Base-by-base conservation (phyloP, 1,139 yeast genomes). In the Debaryomycetaceae sp. region DNA sequence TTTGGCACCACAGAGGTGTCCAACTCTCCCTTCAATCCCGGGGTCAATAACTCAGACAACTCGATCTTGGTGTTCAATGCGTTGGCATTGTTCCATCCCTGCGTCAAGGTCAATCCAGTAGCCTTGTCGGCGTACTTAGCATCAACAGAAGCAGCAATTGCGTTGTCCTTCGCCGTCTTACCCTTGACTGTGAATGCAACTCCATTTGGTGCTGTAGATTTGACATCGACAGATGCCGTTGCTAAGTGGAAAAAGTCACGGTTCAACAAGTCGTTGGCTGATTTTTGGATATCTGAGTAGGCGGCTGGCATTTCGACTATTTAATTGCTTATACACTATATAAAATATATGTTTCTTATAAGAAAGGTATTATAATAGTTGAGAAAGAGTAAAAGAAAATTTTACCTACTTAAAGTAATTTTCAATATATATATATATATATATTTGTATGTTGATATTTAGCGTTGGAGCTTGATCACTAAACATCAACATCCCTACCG, bases 41-140 rank as follows among this genome's bases (percentile, higher is more conserved):
- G 96, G 54, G 97, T 87, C 72, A 91, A 81, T 60, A 90, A 87
- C 71, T 91, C 96, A 53, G 85, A 81, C 64, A 93, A 80, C 78
- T 91, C 98, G 60, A 93, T 80, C 81, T 89, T 91, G 75, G 98
- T 88, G 78, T 83, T 87, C 66, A 93, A 78, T 55, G 87, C 80
- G 72, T 93, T 93, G 69, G 96, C 86, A 59, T 96, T 88, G 77
- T 90, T 85, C 97, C 98, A 91, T 63, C 97, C 96, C 78, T 93
- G 98, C 58, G 97, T 89, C 65, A 93, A 76, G 56, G 97, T 84
- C 65, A 93, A 78, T 54, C 98, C 98, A 54, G 95, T 79, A 53
- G 91, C 80, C 80, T 90, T 90, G 82, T 95, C 99, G 53, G 87
- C 75, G 79, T 86, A 88, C 78, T 88, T 89, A 61, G 96, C 88